Base-by-base conservation (phyloP, 2,329 filamentous ascomycete genomes). In the Didymella glomerata region DNA sequence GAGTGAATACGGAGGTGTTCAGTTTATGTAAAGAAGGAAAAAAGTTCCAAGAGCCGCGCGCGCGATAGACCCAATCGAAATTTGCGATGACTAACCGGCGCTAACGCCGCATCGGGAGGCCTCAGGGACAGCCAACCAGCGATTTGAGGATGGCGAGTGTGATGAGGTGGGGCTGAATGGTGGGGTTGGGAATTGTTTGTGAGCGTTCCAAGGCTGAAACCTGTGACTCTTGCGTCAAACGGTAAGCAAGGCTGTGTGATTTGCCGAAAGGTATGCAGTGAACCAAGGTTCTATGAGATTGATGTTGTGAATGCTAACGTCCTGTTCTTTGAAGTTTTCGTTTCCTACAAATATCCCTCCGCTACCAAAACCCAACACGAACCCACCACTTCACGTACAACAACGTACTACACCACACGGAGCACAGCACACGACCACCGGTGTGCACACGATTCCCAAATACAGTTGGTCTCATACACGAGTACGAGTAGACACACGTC, bases 1-100 rank as follows among this genome's bases (percentile, higher is more conserved):
- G 86, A 88, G 86, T 88, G 86, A 88, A 88, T 88, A 87, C 83
- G 85, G 77, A 80, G 78, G 68, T 68, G 48, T 80, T 74, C 71
- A 74, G 70, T 76, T 76, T 80, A 76, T 75, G 70, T 77, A 66
- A 62, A 52, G 62, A 65, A 62, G 57, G 66, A 70, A 67, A 71
- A 67, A 73, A 58, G 50, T 54, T 54, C 30, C 49, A 55, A 66
- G 57, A 69, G 65, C 68, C 66, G 45, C 58, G 61, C 62, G 36
- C 48, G 54, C 24, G 52, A 62, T 65, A 64, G 61, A 67, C 68
- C 54, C 60, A 62, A 60, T 30, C 51, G 59, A 54, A 48, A 65
- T 62, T 65, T 57, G 57, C 42, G 63, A 63, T 74, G 70, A 70
- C 69, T 74, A 69, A 74, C 59, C 53, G 3, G 36, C 41, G 58